These are phyloP conservation scores for Falciphora oryzae DNA, from an alignment of 2,329 filamentous ascomycete species.

Conservation along the genomic window DNA sequence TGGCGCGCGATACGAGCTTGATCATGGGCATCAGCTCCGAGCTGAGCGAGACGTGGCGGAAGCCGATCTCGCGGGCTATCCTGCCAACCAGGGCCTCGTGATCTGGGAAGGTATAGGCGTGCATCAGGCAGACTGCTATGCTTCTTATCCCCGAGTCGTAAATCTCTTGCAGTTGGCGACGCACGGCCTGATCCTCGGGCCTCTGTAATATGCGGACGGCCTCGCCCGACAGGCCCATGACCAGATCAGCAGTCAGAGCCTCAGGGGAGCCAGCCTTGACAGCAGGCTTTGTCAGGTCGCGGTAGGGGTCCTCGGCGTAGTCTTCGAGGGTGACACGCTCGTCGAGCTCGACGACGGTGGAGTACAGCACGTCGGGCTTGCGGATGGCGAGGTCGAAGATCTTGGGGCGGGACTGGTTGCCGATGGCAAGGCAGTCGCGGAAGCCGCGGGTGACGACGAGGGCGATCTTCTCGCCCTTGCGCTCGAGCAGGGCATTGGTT, in stretches of 20 bases:
- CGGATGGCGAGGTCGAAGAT: slow-evolving; percentile 88
- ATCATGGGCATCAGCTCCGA: slow-evolving; percentile 89
- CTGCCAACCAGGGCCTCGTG: slow-evolving; percentile 75
- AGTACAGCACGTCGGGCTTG: slow-evolving; percentile 83
- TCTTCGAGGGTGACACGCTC: slow-evolving; percentile 89
- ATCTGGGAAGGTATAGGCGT: slow-evolving; percentile 83
- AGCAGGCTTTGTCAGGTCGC: slow-evolving; percentile 49
- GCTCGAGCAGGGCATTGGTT: slow-evolving; percentile 83
- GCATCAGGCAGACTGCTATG: slow-evolving; percentile 86
- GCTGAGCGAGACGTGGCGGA: slow-evolving; percentile 74
- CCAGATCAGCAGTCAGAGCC: slow-evolving; percentile 47
- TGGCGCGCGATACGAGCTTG: slow-evolving; percentile 69
- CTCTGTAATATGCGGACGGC: slow-evolving; percentile 63
- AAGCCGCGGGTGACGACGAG: slow-evolving; percentile 85
- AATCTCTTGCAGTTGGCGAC: slow-evolving; percentile 57
- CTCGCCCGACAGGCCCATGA: slow-evolving; percentile 69
- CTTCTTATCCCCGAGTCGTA: slow-evolving; percentile 68
- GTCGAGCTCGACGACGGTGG: slow-evolving; percentile 80
- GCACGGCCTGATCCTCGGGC: slow-evolving; percentile 52
- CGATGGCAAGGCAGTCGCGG: slow-evolving; percentile 80
- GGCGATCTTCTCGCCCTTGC: slow-evolving; percentile 84
- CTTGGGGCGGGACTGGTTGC: slow-evolving; percentile 81
- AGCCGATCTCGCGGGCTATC: slow-evolving; percentile 74
- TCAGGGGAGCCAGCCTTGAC: slow-evolving; percentile 43
- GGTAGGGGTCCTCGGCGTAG: slow-evolving; percentile 79